Percentiles rank a stretch among this genome's conserved stretches.
phyloP scores from a whole-genome alignment of 2,329 filamentous ascomycete species.

The Thelonectria discophora region DNA sequence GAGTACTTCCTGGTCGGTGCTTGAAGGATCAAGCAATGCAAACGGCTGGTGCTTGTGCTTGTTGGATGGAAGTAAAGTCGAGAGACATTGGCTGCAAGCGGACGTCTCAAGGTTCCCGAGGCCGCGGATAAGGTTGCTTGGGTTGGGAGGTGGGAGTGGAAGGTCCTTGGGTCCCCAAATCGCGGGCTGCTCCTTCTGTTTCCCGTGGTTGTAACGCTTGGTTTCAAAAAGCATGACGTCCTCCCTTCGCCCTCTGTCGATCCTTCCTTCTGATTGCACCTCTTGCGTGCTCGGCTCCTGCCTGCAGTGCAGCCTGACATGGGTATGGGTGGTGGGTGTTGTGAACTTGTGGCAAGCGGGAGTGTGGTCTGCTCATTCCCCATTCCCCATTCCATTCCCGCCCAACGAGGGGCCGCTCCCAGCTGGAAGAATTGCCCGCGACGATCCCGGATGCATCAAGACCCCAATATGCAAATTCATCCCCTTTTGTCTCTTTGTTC shows the following conservation, averaged over 20 bases:
- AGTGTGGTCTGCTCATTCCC: not conserved
- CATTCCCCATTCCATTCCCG: no score
- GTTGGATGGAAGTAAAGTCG: not conserved
- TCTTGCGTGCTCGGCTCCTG: slow-evolving; percentile 6
- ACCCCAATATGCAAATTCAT: not conserved
- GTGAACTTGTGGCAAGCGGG: slow-evolving; percentile 9
- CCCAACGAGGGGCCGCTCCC: slow-evolving; percentile 7
- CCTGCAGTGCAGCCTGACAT: no score
- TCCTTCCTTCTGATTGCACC: slow-evolving; percentile 9
- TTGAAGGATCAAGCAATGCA: not conserved
- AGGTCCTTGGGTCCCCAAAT: not conserved
- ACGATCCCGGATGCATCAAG: slow-evolving; percentile 4
- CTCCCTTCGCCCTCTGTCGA: not conserved
- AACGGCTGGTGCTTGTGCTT: not conserved
- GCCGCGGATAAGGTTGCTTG: not conserved
- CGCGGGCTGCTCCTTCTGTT: not conserved
- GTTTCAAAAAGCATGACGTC: not conserved
- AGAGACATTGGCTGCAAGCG: no score
- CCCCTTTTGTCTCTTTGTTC: not conserved
- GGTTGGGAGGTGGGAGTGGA: not conserved
- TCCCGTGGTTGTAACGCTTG: not conserved
- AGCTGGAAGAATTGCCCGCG: not conserved
- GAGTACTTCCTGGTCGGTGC: no score
- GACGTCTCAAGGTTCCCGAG: not conserved
- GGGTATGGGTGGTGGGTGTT: not conserved